Evolutionary conservation across 345 rosid genomes (phyloP).

Genomic region (Erysimum cheiranthoides): DNA sequence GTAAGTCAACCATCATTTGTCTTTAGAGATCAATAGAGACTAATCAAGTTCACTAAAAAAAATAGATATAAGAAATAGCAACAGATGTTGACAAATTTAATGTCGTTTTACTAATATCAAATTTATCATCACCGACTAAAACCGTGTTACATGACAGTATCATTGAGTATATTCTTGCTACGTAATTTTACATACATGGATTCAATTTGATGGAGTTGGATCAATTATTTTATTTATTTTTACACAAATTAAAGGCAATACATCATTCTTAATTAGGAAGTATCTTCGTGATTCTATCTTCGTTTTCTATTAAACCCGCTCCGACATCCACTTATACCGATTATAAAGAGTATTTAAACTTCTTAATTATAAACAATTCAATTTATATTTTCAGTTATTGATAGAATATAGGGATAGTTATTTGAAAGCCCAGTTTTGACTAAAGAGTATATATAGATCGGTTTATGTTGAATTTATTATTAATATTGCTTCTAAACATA

Average conservation of each 20-base stretch:
- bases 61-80: not conserved
- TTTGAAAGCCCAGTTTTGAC: not conserved
- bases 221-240: too few species aligned
- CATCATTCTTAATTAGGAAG: too few species aligned
- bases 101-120: not conserved
- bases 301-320: too few species aligned
- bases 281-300: too few species aligned
- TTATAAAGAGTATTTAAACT: too few species aligned
- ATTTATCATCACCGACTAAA: not conserved
- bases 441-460: too few species aligned
- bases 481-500: not conserved
- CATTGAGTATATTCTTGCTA: not conserved
- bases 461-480: too few species aligned
- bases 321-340: too few species aligned
- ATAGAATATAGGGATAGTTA: too few species aligned
- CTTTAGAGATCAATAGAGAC: not conserved
- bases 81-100: not conserved
- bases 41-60: constrained; percentile 7
- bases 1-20: constrained; percentile 19
- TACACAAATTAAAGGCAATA: too few species aligned
- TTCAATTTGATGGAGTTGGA: not conserved
- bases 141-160: not conserved
- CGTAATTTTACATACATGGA: not conserved
- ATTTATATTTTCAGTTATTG: too few species aligned
- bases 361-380: too few species aligned